Evolutionary conservation across 2,329 filamentous ascomycete species (phyloP).

Genomic region (Fusarium odoratissimum): DNA sequence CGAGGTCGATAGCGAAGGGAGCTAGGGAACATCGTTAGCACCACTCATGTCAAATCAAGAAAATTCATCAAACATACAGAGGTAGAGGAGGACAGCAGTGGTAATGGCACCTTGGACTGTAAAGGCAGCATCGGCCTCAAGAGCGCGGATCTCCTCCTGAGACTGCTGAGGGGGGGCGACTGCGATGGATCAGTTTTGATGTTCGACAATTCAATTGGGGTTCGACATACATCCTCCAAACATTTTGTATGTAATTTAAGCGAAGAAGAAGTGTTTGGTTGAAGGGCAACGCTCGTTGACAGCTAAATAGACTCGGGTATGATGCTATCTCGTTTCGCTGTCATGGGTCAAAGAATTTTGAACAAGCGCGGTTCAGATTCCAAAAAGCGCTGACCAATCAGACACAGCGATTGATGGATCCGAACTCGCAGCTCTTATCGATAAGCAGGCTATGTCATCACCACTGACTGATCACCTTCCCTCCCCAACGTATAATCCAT

Average conservation of each 20-base stretch:
- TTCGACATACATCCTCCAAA: conserved; percentile 70
- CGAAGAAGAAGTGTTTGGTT: not conserved
- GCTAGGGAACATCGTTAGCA: conserved; percentile 52
- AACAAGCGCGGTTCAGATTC: conserved; percentile 22
- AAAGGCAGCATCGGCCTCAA: conserved; percentile 74
- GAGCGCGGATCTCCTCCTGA: conserved; percentile 75
- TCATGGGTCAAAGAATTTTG: conserved; percentile 40
- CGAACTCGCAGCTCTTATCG: conserved; percentile 51
- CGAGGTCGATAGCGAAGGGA: conserved; percentile 68
- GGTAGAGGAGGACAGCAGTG: conserved; percentile 76
- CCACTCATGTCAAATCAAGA: not conserved
- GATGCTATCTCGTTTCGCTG: conserved; percentile 44
- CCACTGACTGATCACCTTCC: not conserved
- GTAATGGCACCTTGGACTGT: conserved; percentile 76
- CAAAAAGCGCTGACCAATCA: conserved; percentile 30
- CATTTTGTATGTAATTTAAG: conserved; percentile 57
- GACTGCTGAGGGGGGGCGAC: conserved; percentile 77
- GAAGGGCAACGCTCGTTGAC: conserved; percentile 14
- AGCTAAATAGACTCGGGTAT: conserved; percentile 26
- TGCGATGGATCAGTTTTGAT: conserved; percentile 49
- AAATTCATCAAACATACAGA: conserved; percentile 68
- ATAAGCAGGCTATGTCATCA: conserved; percentile 32
- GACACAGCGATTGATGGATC: not conserved
- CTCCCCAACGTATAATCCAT: not conserved
- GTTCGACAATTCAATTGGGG: not conserved